These are phyloP conservation scores for Fonsecaea monophora DNA, from an alignment of 2,329 filamentous ascomycete species.

Conservation along the genomic window DNA sequence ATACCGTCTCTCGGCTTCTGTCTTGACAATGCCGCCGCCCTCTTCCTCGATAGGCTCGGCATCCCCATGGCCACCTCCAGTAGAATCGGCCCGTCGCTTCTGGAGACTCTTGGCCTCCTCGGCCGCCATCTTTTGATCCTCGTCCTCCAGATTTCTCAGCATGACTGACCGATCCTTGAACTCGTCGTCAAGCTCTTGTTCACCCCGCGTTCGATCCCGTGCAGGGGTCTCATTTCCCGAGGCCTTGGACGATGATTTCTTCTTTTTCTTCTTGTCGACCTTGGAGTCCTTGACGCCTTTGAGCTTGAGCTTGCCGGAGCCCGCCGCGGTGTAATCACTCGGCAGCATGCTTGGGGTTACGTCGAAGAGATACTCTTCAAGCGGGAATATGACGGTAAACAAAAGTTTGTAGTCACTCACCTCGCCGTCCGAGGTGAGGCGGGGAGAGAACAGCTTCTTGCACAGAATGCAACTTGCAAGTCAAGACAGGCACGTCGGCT, in stretches of 20 bases:
- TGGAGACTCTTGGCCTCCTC: constrained; percentile 30
- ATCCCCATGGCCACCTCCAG: not conserved
- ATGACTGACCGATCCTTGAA: constrained; percentile 39
- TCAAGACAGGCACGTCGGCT: no score
- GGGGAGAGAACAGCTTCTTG: no score
- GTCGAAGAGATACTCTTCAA: not conserved
- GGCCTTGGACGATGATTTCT: constrained; percentile 50
- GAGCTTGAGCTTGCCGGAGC: constrained; percentile 75
- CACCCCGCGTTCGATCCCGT: not conserved
- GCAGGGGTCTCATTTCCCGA: not conserved
- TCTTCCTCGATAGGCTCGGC: constrained; percentile 40
- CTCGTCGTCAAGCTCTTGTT: not conserved
- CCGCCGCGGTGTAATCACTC: constrained; percentile 28
- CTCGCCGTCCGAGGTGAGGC: no score
- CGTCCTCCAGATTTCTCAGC: constrained; percentile 35
- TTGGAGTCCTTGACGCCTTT: constrained; percentile 72
- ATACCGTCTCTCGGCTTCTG: constrained; percentile 79
- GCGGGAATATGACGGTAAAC: not conserved
- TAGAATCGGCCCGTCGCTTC: not conserved
- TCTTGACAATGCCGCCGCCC: constrained; percentile 65
- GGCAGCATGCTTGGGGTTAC: constrained; percentile 22
- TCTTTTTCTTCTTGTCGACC: constrained; percentile 60
- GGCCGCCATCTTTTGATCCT: constrained; percentile 39
- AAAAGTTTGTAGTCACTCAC: no score
- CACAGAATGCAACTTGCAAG: no score